Evolutionary conservation across 1,284 basidiomycete species (phyloP), one percentile per base, ranked within the genome.

Genomic region (Austroboletus novae-zelandiae): DNA sequence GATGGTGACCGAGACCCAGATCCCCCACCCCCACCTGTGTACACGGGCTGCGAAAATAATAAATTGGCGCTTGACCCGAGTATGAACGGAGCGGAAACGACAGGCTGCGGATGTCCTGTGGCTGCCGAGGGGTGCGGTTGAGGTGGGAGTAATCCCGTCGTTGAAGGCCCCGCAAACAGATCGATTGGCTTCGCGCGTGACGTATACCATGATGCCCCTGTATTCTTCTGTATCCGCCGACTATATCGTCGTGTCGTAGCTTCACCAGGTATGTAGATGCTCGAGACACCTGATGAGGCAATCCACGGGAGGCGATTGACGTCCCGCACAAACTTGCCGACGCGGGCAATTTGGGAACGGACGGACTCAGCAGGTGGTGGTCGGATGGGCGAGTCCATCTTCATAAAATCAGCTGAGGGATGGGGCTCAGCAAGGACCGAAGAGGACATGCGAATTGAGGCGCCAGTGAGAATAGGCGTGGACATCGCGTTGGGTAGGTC

Each of bases 381-480:
- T 25, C 67, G 64, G 31, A 68, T 67, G 6, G 64, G 64, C 9
- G 66, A 61, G 1, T 69, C 67, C 64, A 69, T 69, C 44, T 68
- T 69, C 54, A 60, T 67, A 44, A 68, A 66, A 35, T 66, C 64
- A 1, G 66, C 64, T 10, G 67, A 67, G 27, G 64, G 67, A 4
- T 55, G 60, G 20, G 67, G 63, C 42, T 69, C 65, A 3, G 66
- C 63, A 43, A 65, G 64, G 31, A 65, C 48, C 0, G 63, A 67
- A 1, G 64, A 67, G 5, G 63, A 61, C 9, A 61, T 37, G 6
- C 30, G 59, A 40, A 67, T 57, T 18, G 61, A 58, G 15, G 63
- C 57, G 6, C 64, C 53, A 1, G 54, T 53, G 9, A 67, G 65
- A 47, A 66, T 64, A 6, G 62, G 62, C 15, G 62, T 67, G 8